phyloP scores from a whole-genome alignment of 305 asterid genomes.

The Solanum chacoense region DNA sequence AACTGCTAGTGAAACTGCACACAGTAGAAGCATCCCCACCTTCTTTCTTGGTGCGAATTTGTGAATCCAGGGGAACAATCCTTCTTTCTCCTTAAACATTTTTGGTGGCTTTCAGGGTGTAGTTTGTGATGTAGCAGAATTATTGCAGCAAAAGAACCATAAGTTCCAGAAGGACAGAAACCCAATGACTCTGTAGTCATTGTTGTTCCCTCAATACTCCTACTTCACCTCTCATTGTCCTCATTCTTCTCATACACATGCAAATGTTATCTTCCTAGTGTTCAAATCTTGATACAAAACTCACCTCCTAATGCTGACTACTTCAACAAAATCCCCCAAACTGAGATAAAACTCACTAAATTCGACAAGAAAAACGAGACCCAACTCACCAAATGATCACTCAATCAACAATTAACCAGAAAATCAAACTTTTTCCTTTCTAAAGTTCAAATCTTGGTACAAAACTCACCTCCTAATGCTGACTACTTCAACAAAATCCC shows the following conservation, averaged over 20 bases:
- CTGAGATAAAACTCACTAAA: neutral
- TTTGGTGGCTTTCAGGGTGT: slow-evolving; percentile 53
- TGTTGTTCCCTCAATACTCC: slow-evolving; percentile 41
- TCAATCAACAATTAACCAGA: neutral
- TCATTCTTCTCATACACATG: slow-evolving; percentile 19
- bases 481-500: neutral
- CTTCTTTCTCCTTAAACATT: slow-evolving; percentile 78
- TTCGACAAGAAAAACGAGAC: neutral
- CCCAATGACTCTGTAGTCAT: slow-evolving; percentile 80
- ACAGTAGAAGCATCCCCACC: slow-evolving; percentile 74
- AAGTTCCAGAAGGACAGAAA: slow-evolving; percentile 76
- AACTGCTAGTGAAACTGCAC: slow-evolving; percentile 54
- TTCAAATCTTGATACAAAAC: neutral
- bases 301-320: neutral
- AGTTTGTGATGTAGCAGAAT: slow-evolving; percentile 31
- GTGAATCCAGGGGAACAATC: slow-evolving; percentile 47
- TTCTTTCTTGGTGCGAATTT: slow-evolving; percentile 69
- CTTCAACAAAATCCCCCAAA: neutral
- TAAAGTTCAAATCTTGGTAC: neutral
- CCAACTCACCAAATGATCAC: slow-evolving; percentile 8
- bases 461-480: neutral
- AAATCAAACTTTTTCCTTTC: neutral
- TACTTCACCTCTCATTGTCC: slow-evolving; percentile 47
- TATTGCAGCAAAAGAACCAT: slow-evolving; percentile 56
- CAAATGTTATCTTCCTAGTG: neutral